Percentiles rank a stretch among this genome's conserved stretches.
These are phyloP conservation scores for Microdochium bolleyi DNA, from an alignment of 2,329 filamentous ascomycete genomes.

Conservation along the genomic window DNA sequence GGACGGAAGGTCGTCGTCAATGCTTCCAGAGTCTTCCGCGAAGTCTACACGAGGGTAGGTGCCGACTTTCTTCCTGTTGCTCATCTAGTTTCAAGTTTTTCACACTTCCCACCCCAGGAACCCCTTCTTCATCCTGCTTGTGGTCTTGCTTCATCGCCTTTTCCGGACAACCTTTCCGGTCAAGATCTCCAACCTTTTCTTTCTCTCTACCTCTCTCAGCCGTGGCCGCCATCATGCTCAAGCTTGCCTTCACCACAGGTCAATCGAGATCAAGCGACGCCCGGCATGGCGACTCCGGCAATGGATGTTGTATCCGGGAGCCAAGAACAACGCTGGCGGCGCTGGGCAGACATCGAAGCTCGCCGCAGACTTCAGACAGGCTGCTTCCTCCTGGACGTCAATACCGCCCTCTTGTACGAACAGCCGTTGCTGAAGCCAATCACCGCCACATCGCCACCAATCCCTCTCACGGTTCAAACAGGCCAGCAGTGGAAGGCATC, in stretches of 20 bases:
- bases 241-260: constrained; percentile 29
- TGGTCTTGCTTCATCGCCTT: background rate
- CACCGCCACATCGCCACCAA: constrained; percentile 24
- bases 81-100: constrained; percentile 12
- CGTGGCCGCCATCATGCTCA: constrained; percentile 21
- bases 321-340: constrained; percentile 30
- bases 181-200: constrained; percentile 24
- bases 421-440: constrained; percentile 31
- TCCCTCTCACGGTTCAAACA: constrained; percentile 38
- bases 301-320: constrained; percentile 4
- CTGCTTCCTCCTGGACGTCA: constrained; percentile 49
- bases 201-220: constrained; percentile 15
- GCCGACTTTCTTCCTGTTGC: constrained; percentile 20
- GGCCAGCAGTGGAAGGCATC: constrained; percentile 40
- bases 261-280: constrained; percentile 18
- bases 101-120: constrained; percentile 12
- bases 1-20: constrained; percentile 39
- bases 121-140: constrained; percentile 9
- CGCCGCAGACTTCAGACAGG: constrained; percentile 44
- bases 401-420: constrained; percentile 47
- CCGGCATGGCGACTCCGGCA: constrained; percentile 12
- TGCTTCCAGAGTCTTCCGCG: constrained; percentile 40
- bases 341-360: constrained; percentile 45
- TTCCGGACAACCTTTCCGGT: constrained; percentile 12
- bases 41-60: constrained; percentile 47